Evolutionary conservation across 371 early-diverging fungal genomes (phyloP).

Genomic region (Chytridiales sp.): DNA sequence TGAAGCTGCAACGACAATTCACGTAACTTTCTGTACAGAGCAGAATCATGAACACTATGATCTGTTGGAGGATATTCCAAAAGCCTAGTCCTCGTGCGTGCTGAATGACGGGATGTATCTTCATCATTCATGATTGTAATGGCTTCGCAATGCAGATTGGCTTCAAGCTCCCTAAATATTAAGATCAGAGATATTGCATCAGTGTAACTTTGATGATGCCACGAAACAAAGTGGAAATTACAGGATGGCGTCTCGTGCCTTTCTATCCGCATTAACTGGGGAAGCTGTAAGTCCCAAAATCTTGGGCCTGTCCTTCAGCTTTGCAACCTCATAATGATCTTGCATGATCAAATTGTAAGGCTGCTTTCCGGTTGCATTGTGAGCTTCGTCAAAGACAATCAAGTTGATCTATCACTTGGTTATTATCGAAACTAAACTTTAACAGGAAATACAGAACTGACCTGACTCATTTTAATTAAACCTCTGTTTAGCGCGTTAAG

Average conservation of each 20-base stretch:
- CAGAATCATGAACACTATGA: too few relatives aligned
- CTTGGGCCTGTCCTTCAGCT: conserved; percentile 19
- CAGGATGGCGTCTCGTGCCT: conserved; percentile 21
- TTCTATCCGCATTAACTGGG: conserved; percentile 33
- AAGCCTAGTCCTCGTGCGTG: too few relatives aligned
- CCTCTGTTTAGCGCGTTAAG: conserved; percentile 63
- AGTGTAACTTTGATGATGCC: conserved; percentile 69
- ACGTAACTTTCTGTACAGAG: too few relatives aligned
- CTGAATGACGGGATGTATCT: too few relatives aligned
- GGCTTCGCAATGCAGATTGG: neutral
- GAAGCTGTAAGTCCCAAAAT: conserved; percentile 93
- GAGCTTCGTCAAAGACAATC: conserved; percentile 91
- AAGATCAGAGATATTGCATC: conserved; percentile 44
- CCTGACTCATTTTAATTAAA: conserved; percentile 43
- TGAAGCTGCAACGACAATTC: too few relatives aligned
- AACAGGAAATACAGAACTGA: too few relatives aligned
- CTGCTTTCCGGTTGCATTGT: conserved; percentile 78
- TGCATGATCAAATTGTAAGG: conserved; percentile 84
- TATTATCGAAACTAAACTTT: too few relatives aligned
- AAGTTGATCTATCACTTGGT: conserved; percentile 65
- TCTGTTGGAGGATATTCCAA: too few relatives aligned
- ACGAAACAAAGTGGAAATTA: conserved; percentile 53
- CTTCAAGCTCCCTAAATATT: conserved; percentile 22
- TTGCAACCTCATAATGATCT: conserved; percentile 60
- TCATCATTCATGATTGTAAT: neutral